These are phyloP conservation scores for Talinum fruticosum DNA, from an alignment of 148 eudicot species.

Conservation along the genomic window DNA sequence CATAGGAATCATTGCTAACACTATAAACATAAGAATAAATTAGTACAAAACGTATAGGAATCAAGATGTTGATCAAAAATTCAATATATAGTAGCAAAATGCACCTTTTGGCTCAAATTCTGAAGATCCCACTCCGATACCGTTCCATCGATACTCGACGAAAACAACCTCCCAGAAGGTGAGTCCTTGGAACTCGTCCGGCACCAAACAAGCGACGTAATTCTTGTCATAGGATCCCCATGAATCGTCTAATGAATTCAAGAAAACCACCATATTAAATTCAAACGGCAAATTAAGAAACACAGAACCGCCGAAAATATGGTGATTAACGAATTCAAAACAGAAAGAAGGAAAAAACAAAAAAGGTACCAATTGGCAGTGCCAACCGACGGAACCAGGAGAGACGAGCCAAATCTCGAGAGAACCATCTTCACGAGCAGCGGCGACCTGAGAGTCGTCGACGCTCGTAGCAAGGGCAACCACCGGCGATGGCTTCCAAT, in stretches of 20 bases:
- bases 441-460: conserved; percentile 81
- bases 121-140: conserved; percentile 90
- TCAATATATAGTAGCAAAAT: too few relatives aligned
- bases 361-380: conserved; percentile 75
- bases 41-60: too few relatives aligned
- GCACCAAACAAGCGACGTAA: conserved; percentile 83
- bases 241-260: conserved; percentile 55
- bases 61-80: too few relatives aligned
- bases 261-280: conserved; percentile 6
- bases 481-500: conserved; percentile 73
- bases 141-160: conserved; percentile 82
- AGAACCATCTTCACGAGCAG: conserved; percentile 91
- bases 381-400: conserved; percentile 95
- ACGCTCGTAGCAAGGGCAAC: conserved; percentile 77
- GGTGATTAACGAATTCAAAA: not conserved
- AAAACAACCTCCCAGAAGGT: conserved; percentile 59
- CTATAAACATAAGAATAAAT: not conserved
- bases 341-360: not conserved
- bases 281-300: not conserved
- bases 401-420: conserved; percentile 97
- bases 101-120: conserved; percentile 65
- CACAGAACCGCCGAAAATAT: not conserved
- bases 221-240: conserved; percentile 59
- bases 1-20: not conserved
- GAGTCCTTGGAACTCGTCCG: conserved; percentile 33